Conservation (phyloP, 192 early-diverging fungal genomes). For the Obelidium mucronatum region DNA sequence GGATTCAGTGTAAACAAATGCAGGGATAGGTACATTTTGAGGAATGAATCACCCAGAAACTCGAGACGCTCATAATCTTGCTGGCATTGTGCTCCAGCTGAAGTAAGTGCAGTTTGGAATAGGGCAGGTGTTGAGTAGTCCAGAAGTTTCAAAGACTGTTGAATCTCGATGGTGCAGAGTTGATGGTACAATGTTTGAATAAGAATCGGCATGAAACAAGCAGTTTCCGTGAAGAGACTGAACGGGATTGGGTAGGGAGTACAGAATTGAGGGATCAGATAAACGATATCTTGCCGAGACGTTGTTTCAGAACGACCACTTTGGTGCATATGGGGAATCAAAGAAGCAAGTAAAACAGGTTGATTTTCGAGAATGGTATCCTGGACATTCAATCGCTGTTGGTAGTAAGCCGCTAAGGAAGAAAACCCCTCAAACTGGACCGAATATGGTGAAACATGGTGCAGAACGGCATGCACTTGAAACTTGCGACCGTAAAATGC, state of each 20-base stretch:
- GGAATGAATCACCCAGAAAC: slow-evolving; percentile 86
- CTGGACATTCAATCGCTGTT: slow-evolving; percentile 32
- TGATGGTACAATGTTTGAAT: slow-evolving; percentile 46
- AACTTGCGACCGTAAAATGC: slow-evolving; percentile 46
- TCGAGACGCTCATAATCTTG: slow-evolving; percentile 89
- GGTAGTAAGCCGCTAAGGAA: slow-evolving; percentile 43
- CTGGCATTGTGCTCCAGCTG: slow-evolving; percentile 70
- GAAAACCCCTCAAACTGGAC: slow-evolving; percentile 6
- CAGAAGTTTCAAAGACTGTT: slow-evolving; percentile 26
- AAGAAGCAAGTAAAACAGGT: slow-evolving; percentile 44
- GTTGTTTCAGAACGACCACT: slow-evolving; percentile 1
- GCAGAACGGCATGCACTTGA: slow-evolving; percentile 36
- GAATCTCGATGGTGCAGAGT: slow-evolving; percentile 43
- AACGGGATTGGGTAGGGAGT: slow-evolving; percentile 41
- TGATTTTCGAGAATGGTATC: slow-evolving; percentile 40
- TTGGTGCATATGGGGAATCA: slow-evolving; percentile 46
- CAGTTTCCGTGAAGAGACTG: slow-evolving; percentile 21
- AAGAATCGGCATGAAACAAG: slow-evolving; percentile 42
- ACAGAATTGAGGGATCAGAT: slow-evolving; percentile 53
- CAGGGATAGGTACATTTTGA: slow-evolving; percentile 79
- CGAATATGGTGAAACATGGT: slow-evolving; percentile 18
- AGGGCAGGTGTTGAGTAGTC: slow-evolving; percentile 7
- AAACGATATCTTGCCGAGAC: background rate
- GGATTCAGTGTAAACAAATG: slow-evolving; percentile 81
- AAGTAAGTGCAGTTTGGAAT: slow-evolving; percentile 70